Base-by-base conservation (phyloP, 176 grass and related monocot species). In the Paspalum vaginatum region DNA sequence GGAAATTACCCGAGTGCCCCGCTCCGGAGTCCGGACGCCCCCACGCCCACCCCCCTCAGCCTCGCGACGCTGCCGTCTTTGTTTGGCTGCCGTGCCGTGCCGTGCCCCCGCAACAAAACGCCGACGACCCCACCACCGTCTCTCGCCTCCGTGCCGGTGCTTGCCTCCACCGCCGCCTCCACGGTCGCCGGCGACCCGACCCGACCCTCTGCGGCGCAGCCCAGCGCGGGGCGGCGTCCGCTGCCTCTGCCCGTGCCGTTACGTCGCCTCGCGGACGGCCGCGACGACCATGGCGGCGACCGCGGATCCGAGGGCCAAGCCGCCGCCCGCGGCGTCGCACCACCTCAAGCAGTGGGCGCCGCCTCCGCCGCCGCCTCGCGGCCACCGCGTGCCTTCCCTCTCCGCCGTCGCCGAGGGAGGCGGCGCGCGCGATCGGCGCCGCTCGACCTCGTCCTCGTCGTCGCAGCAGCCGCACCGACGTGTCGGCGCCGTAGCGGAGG, bases 301-400 rank as follows among this genome's bases (percentile, higher is more conserved):
- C 4, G 87, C 87, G 70, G 94, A 93, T 86, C 88, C 86, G 66
- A 87, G 74, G 61, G 88, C 83, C n/a, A 85, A 91, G 65, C 61
- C 89, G 64, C 54, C 91, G 57, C 25, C 79, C 40, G 38, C 77
- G 4, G 44, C 73, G 26, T 60, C 62, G 26, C 86, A 43, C 76
- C 77, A 52, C 60, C 49, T 80, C 49, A 81, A 86, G 75, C 59
- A 81, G 72, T 89, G 93, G 85, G 79, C 79, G 26, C 26, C 81
- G 11, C 72, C 84, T 10, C 58, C 45, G 16, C 69, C 85, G 43
- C 44, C 67, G 18, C 56, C 90, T 24, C 83, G 73, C 40, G 16
- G 20, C 41, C 75, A 81, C 79, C 55, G 65, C 40, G 51, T 73
- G 76, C 56, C 77, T 26, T 78, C 79, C 65, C 59, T 88, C 59